These are phyloP conservation scores for Tuber brumale DNA, from an alignment of 495 filamentous ascomycete species.

Conservation along the genomic window DNA sequence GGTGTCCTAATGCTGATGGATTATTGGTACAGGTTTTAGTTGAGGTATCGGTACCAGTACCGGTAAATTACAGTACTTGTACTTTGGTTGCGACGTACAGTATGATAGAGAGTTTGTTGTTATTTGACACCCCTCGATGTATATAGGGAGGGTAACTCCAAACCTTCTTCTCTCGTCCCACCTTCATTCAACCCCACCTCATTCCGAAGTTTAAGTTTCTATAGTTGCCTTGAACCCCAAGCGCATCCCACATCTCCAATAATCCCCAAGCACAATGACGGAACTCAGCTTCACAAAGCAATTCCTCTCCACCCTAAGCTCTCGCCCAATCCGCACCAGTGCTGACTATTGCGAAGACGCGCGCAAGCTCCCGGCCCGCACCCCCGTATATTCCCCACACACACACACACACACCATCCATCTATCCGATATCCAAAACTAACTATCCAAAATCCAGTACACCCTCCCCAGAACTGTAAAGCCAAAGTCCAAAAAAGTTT, in stretches of 20 bases:
- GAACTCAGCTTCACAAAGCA: constrained; percentile 76
- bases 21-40: too few relatives aligned
- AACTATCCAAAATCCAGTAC: constrained; percentile 43
- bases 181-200: constrained; percentile 5
- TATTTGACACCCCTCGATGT: too few relatives aligned
- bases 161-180: constrained; percentile 7
- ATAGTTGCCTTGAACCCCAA: not conserved
- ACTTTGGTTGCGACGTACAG: too few relatives aligned
- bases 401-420: not conserved
- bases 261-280: constrained; percentile 56
- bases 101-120: too few relatives aligned
- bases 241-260: constrained; percentile 4
- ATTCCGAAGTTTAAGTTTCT: not conserved
- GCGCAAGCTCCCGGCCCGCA: constrained; percentile 59
- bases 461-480: constrained; percentile 47
- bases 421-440: constrained; percentile 6
- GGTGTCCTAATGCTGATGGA: too few relatives aligned
- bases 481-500: constrained; percentile 24
- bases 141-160: constrained; percentile 31
- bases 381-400: constrained; percentile 53
- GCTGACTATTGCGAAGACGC: constrained; percentile 82
- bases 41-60: too few relatives aligned
- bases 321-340: constrained; percentile 65
- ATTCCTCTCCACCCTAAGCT: constrained; percentile 73
- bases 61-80: too few relatives aligned